Base-by-base conservation (phyloP, 1,139 yeast species). In the Meyerozyma guilliermondii region DNA sequence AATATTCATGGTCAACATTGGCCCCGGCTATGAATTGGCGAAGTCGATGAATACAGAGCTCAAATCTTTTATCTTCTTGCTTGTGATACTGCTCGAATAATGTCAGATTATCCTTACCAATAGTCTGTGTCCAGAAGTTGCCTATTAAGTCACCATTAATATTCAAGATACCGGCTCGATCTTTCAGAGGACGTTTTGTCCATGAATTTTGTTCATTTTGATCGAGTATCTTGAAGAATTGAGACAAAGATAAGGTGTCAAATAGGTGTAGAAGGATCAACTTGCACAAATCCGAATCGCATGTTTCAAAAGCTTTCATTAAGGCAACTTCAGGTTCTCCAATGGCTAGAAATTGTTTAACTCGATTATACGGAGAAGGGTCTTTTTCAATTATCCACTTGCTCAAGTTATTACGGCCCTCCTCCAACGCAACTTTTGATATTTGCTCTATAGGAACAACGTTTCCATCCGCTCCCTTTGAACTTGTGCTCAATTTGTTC, bases 321-420 rank as follows among this genome's bases (percentile, higher is more conserved):
- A 91, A 59, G 0, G 96, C 96, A 34, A 79, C 58, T 46, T 80
- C 87, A 34, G 78, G 68, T 53, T 89, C 95, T 39, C 85, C 87
- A 71, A 87, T 81, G 26, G 77, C 79, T 33, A 89, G 60, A 36
- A 87, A 70, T 44, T 84, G 70, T 11, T 80, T 76, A 0, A 89
- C 76, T 49, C 85, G 86, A 43, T 76, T 74, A 2, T 71, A 68
- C 0, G 85, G 75, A 5, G 82, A 70, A 0, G 87, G 83, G 56
- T 92, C 98, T 45, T 81, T 64, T 42, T 81, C 76, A 3, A 87
- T 72, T 23, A 91, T 60, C 39, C 76, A 65, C 44, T 83, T 78
- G 28, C 96, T 84, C 23, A 92, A 64, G 23, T 72, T 71, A 5
- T 75, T 61, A 29, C 98, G 70, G 2, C 98, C 98, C 60, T 92